A percentile compares a stretch with the other conserved stretches of the same genome.
Conservation (phyloP, 2,329 filamentous ascomycete genomes). For the Aspergillus phoenicis region DNA sequence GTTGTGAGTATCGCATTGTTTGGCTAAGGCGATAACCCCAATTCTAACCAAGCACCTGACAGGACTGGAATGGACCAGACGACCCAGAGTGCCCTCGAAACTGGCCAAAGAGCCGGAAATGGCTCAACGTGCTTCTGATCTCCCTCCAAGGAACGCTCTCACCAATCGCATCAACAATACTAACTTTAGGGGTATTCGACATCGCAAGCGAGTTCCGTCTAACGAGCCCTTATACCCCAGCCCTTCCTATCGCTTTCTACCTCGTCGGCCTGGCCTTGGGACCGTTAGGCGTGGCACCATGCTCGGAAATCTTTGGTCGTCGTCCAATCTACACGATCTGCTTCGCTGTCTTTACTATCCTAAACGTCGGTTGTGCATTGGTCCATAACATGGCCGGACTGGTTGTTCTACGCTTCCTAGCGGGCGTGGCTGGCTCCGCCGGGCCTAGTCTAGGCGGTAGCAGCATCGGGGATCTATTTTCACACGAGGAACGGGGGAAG, state of each 20-base stretch:
- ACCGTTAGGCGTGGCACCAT: background rate
- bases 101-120: background rate
- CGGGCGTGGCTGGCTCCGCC: background rate
- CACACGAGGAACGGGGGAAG: background rate
- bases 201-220: background rate
- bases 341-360: background rate
- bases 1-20: background rate
- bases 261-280: background rate
- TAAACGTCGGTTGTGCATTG: background rate
- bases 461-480: background rate
- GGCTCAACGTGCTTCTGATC: background rate
- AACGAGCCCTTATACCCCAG: background rate
- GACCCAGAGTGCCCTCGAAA: background rate
- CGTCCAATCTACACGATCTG: background rate
- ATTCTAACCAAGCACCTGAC: background rate
- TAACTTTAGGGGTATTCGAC: background rate
- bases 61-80: background rate
- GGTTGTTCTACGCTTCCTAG: background rate
- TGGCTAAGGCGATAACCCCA: background rate
- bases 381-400: background rate
- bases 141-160: background rate
- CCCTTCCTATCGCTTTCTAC: background rate
- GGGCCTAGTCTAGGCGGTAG: background rate
- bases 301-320: constrained; percentile 1
- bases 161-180: background rate